These are phyloP conservation scores for Lecanicillium sp. DNA, from an alignment of 2,329 filamentous ascomycete species.

Conservation along the genomic window DNA sequence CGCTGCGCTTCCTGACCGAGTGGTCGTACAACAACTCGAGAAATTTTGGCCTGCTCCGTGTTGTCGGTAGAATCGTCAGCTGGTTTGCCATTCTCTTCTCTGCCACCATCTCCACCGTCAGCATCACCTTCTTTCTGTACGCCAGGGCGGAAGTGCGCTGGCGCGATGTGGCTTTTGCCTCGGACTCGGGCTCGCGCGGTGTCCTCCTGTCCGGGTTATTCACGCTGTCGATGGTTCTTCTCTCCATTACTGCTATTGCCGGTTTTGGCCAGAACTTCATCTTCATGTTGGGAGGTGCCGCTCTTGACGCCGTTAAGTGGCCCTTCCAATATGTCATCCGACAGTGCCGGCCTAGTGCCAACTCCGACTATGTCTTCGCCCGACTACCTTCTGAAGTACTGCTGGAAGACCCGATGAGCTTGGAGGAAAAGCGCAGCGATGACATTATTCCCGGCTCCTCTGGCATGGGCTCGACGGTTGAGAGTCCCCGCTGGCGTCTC, in stretches of 20 bases:
- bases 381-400: slow-evolving; percentile 1
- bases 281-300: slow-evolving; percentile 16
- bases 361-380: not conserved
- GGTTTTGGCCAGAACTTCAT: slow-evolving; percentile 20
- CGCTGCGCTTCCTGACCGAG: slow-evolving; percentile 1
- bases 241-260: slow-evolving; percentile 14
- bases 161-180: slow-evolving; percentile 23
- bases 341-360: not conserved
- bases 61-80: not conserved
- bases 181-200: slow-evolving; percentile 20
- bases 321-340: not conserved
- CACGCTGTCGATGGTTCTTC: slow-evolving; percentile 16
- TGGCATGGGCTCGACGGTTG: not conserved
- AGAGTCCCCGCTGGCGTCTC: slow-evolving; percentile 15
- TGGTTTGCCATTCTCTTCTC: not conserved
- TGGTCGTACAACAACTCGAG: slow-evolving; percentile 6
- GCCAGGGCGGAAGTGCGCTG: slow-evolving; percentile 25
- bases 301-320: slow-evolving; percentile 9
- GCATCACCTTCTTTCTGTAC: slow-evolving; percentile 28
- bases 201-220: slow-evolving; percentile 23
- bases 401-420: not conserved
- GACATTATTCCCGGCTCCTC: not conserved
- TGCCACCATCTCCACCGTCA: slow-evolving; percentile 12
- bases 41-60: not conserved
- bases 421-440: not conserved